Percentiles rank a stretch among this genome's conserved stretches.
phyloP scores from a whole-genome alignment of 441 rosid species.

The Mallotus repandus region DNA sequence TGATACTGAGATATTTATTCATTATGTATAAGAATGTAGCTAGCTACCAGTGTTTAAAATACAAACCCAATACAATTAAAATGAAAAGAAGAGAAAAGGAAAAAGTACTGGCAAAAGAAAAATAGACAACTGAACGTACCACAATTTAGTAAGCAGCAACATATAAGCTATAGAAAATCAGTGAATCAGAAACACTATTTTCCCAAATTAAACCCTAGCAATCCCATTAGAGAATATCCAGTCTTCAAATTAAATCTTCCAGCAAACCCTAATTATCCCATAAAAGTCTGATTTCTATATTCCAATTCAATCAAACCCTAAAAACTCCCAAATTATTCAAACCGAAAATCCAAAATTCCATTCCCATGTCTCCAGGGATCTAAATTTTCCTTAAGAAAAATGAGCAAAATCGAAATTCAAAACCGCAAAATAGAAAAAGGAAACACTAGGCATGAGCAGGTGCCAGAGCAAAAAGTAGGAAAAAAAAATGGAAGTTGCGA shows the following conservation, averaged over 20 bases:
- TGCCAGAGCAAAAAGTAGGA: not conserved
- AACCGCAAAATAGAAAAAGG: not conserved
- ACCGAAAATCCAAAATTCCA: not conserved
- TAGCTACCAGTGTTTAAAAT: too few species aligned
- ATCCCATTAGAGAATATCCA: not conserved
- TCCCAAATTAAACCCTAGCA: not conserved
- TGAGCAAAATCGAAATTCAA: not conserved
- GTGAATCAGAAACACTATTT: not conserved
- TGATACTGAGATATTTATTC: too few species aligned
- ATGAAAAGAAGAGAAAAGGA: too few species aligned
- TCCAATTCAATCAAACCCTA: not conserved
- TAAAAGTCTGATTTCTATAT: slow-evolving; percentile 19
- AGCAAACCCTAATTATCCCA: slow-evolving; percentile 19
- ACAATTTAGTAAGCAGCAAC: too few species aligned
- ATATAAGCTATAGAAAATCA: too few species aligned
- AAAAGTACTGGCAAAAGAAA: too few species aligned
- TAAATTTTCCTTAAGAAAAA: slow-evolving; percentile 5
- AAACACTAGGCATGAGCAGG: not conserved
- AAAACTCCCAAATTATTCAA: slow-evolving; percentile 13
- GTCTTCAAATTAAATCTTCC: not conserved
- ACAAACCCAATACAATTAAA: too few species aligned
- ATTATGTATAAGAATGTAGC: too few species aligned
- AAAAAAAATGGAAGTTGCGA: not conserved
- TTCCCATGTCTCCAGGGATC: slow-evolving; percentile 19
- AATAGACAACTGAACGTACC: too few species aligned